Conservation (phyloP, 1,139 yeast species). For the Blastobotrys proliferans region DNA sequence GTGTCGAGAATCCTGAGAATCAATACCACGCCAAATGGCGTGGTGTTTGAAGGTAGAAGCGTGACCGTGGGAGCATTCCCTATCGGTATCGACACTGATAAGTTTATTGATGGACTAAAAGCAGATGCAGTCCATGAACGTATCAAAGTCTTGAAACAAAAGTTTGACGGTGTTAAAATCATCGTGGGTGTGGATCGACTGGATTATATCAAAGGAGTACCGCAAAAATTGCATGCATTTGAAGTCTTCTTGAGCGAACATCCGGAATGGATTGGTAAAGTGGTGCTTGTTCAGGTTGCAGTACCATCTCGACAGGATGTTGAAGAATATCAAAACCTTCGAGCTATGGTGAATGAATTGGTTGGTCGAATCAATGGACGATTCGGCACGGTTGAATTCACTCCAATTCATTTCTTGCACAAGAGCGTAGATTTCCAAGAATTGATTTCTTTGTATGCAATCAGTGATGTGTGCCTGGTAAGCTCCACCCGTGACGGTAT, state of each 20-base stretch:
- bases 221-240: constrained; percentile 93
- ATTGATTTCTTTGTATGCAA: constrained; percentile 76
- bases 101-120: constrained; percentile 75
- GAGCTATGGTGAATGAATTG: constrained; percentile 92
- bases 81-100: constrained; percentile 94
- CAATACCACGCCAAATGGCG: constrained; percentile 87
- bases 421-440: constrained; percentile 88
- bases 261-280: constrained; percentile 98
- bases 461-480: constrained; percentile 87
- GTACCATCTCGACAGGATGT: constrained; percentile 98
- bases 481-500: constrained; percentile 97
- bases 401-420: constrained; percentile 96
- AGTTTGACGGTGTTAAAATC: constrained; percentile 69
- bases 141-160: constrained; percentile 55
- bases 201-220: constrained; percentile 96
- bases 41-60: constrained; percentile 68
- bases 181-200: constrained; percentile 95
- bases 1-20: constrained; percentile 84
- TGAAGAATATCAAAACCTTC: constrained; percentile 90
- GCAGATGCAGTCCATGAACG: constrained; percentile 61
- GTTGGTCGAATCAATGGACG: constrained; percentile 96
- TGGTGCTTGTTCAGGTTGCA: constrained; percentile 91
- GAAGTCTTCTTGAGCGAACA: constrained; percentile 87
- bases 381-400: constrained; percentile 95
- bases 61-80: constrained; percentile 96